phyloP scores from a whole-genome alignment of 2,329 filamentous ascomycete genomes.

The Pseudocercospora pini-densiflorae region DNA sequence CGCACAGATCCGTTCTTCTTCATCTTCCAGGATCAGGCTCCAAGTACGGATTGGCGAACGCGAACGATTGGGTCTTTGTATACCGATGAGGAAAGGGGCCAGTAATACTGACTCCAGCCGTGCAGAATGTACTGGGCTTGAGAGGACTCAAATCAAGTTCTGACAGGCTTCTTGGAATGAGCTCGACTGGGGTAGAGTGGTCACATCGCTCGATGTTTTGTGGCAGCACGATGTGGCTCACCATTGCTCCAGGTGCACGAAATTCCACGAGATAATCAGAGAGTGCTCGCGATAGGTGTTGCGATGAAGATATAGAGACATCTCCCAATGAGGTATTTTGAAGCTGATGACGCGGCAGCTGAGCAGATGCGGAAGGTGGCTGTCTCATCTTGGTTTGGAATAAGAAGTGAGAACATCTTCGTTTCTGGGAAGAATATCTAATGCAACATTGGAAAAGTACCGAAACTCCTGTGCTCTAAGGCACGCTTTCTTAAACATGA shows the following conservation, averaged over 20 bases:
- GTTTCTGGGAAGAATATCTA: constrained; percentile 11
- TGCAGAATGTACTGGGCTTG: constrained; percentile 1
- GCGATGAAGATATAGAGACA: not conserved
- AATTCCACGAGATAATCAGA: not conserved
- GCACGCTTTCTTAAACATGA: constrained; percentile 3
- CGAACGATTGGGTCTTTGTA: not conserved
- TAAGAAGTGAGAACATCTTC: constrained; percentile 35
- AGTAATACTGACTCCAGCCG: not conserved
- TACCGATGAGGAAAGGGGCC: not conserved
- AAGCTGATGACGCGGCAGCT: not conserved
- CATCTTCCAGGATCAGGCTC: constrained; percentile 4
- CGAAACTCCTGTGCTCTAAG: constrained; percentile 4
- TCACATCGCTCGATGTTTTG: not conserved
- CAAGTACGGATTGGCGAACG: not conserved
- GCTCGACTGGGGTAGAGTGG: not conserved
- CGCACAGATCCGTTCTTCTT: not conserved
- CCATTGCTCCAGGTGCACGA: not conserved
- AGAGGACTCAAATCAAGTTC: not conserved
- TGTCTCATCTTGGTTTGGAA: not conserved
- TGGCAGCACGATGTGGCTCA: not conserved
- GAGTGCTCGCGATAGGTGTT: not conserved
- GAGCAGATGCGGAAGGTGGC: not conserved
- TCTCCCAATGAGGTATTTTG: not conserved
- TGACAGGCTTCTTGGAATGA: not conserved
- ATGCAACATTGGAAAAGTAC: constrained; percentile 10